Evolutionary conservation across 2,329 filamentous ascomycete genomes (phyloP).

Genomic region (Penicillium brevicompactum): DNA sequence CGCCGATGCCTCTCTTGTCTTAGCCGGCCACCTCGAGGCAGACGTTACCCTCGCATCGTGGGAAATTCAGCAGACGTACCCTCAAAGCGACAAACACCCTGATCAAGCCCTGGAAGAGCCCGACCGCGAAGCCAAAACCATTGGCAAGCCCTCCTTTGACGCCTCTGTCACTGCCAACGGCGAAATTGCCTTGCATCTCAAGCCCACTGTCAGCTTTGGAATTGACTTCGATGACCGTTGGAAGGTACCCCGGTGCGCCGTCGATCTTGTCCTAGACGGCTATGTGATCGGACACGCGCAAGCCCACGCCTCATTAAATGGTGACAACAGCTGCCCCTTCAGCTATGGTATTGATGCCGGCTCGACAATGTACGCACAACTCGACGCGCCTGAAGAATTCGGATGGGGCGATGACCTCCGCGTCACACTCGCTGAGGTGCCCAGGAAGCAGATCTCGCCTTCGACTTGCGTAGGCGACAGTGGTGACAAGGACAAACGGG

Average conservation of each 20-base stretch:
- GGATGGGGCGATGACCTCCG: constrained; percentile 4
- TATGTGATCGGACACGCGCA: constrained; percentile 11
- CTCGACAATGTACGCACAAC: constrained; percentile 5
- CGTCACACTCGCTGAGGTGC: constrained; percentile 5
- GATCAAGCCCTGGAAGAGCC: constrained; percentile 7
- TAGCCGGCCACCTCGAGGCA: constrained; percentile 28
- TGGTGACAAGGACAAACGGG: constrained; percentile 2
- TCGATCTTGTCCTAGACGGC: constrained; percentile 13
- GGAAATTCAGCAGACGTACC: constrained; percentile 22
- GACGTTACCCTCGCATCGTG: constrained; percentile 30
- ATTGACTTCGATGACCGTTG: constrained; percentile 13
- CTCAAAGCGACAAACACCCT: constrained; percentile 1
- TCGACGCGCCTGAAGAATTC: constrained; percentile 8
- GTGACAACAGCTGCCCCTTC: constrained; percentile 10
- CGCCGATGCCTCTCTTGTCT: constrained; percentile 22
- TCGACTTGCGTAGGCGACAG: neutral
- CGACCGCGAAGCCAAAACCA: constrained; percentile 3
- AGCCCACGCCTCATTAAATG: neutral
- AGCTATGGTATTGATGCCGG: constrained; percentile 16
- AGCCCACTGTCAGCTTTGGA: constrained; percentile 14
- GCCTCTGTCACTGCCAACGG: constrained; percentile 10
- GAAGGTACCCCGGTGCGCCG: constrained; percentile 8
- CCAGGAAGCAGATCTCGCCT: constrained; percentile 12
- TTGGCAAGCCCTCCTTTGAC: constrained; percentile 11
- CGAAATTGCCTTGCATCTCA: constrained; percentile 12